Percentiles rank a stretch among this genome's conserved stretches.
Evolutionary conservation across 495 filamentous ascomycete species (phyloP).

Genomic region (Achaetomiella virescens): DNA sequence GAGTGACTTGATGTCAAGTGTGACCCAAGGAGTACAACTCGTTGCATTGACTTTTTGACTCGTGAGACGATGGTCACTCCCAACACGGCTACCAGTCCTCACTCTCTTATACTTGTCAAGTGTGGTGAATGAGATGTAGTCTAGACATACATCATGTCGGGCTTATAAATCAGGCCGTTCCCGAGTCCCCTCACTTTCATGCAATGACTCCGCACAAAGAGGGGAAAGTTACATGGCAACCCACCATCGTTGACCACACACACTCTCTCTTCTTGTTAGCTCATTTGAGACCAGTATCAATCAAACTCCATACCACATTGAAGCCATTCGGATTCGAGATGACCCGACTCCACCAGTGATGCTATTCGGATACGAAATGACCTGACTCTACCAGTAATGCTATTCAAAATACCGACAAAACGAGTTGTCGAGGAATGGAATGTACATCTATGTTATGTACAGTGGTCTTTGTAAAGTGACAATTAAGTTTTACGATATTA

Average conservation of each 20-base stretch:
- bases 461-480: too few species aligned
- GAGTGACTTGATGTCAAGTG: slow-evolving; percentile 2
- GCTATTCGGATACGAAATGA: too few species aligned
- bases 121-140: not conserved
- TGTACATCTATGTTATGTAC: too few species aligned
- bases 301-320: too few species aligned
- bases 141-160: slow-evolving; percentile 1
- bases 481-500: not conserved
- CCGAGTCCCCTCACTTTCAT: not conserved
- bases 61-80: not conserved
- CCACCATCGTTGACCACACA: too few species aligned
- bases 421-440: too few species aligned
- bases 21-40: slow-evolving; percentile 9
- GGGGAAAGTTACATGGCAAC: not conserved
- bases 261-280: too few species aligned
- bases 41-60: not conserved
- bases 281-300: too few species aligned
- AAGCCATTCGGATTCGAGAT: too few species aligned
- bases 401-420: not conserved
- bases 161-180: slow-evolving; percentile 4
- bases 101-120: too few species aligned
- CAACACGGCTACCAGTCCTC: too few species aligned
- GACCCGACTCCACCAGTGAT: not conserved
- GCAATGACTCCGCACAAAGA: not conserved
- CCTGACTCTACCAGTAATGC: not conserved